Evolutionary conservation across 176 grass and related monocot species (phyloP).

Genomic region (Oryza nivara): DNA sequence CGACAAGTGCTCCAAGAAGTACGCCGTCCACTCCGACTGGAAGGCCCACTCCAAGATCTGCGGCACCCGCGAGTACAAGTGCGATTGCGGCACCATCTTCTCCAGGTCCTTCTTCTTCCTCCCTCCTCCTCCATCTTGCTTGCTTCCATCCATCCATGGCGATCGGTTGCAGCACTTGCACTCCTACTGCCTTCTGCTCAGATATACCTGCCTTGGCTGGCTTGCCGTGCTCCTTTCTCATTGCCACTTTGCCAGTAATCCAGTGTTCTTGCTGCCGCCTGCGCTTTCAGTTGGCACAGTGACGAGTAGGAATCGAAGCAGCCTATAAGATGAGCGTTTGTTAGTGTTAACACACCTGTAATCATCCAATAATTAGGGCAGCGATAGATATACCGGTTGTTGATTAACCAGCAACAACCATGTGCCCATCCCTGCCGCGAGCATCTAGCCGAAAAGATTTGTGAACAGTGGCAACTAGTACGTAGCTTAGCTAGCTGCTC

Average conservation of each 20-base stretch:
- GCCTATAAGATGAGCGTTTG: not conserved
- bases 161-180: too few relatives aligned
- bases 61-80: conserved; percentile 94
- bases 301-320: not conserved
- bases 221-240: not conserved
- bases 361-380: not conserved
- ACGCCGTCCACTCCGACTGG: conserved; percentile 98
- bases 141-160: not conserved
- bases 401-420: not conserved
- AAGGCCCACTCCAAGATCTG: conserved; percentile 99
- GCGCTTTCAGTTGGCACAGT: not conserved
- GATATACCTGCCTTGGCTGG: too few relatives aligned
- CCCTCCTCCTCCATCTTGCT: too few relatives aligned
- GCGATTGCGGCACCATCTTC: conserved; percentile 94
- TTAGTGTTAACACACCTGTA: not conserved
- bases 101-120: conserved; percentile 53
- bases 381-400: not conserved
- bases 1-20: conserved; percentile 97
- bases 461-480: not conserved
- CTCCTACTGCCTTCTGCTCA: too few relatives aligned
- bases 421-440: not conserved
- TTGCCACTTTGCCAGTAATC: not conserved
- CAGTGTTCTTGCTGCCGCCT: not conserved
- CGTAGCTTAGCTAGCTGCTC: not conserved
- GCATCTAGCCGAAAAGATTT: not conserved